Percentiles rank a stretch among this genome's conserved stretches.
phyloP scores from a whole-genome alignment of 202 grass and related monocot genomes.

The Eragrostis tef region DNA sequence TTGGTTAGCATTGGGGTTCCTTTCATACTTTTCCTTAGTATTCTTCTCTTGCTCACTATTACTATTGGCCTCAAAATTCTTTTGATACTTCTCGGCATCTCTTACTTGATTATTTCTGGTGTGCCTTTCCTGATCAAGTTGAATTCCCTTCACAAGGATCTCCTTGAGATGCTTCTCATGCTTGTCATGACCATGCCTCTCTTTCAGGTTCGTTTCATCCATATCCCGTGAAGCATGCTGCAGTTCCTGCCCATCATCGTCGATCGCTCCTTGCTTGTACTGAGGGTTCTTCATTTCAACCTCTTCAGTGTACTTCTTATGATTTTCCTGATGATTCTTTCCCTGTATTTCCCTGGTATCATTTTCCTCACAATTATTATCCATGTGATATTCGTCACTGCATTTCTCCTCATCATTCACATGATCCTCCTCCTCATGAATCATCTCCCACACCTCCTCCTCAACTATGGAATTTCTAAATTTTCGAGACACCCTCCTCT shows the following conservation, averaged over 20 bases:
- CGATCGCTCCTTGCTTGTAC: background rate
- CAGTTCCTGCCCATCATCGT: background rate
- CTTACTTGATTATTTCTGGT: constrained; percentile 13
- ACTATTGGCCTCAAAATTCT: constrained; percentile 38
- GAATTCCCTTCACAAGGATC: constrained; percentile 36
- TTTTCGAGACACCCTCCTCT: constrained; percentile 57
- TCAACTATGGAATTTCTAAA: constrained; percentile 55
- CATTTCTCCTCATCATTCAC: constrained; percentile 28
- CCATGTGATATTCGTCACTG: constrained; percentile 2
- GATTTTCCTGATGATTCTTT: constrained; percentile 3
- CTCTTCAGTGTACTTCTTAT: background rate
- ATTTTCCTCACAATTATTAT: constrained; percentile 17
- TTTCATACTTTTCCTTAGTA: constrained; percentile 24
- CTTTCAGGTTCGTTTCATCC: constrained; percentile 15
- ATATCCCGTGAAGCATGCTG: constrained; percentile 4
- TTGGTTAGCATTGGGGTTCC: constrained; percentile 12
- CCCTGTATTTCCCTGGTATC: background rate
- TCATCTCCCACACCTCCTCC: constrained; percentile 59
- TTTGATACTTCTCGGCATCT: constrained; percentile 37
- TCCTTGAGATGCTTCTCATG: constrained; percentile 39
- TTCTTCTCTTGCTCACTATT: constrained; percentile 38
- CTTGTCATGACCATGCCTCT: constrained; percentile 16
- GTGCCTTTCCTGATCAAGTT: constrained; percentile 33
- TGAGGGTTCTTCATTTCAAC: background rate
- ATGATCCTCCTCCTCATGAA: constrained; percentile 34